Evolutionary conservation across 768 basidiomycete species (phyloP).

Genomic region (Hygrocybe punicea): DNA sequence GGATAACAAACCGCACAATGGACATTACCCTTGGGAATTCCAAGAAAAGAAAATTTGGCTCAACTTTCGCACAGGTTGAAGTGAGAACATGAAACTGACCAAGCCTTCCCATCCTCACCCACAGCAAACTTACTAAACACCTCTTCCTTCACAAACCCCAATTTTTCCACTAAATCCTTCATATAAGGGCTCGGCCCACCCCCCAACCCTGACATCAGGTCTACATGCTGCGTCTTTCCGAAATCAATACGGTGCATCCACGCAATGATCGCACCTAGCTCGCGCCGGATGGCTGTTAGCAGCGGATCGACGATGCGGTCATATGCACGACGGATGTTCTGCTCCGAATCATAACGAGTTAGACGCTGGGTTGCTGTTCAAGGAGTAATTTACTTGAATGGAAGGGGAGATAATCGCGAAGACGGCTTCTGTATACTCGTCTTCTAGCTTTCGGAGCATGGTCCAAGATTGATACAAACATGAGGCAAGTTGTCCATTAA

Average conservation of each 20-base stretch:
- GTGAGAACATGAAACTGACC: conserved; percentile 49
- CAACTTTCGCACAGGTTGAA: background rate
- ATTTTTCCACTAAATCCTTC: conserved; percentile 86
- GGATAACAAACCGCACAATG: conserved; percentile 76
- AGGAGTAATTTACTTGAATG: conserved; percentile 49
- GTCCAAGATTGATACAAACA: conserved; percentile 76
- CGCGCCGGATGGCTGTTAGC: conserved; percentile 67
- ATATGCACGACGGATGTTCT: conserved; percentile 54
- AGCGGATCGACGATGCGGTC: conserved; percentile 61
- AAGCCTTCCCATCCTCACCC: conserved; percentile 67
- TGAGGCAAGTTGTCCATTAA: conserved; percentile 75
- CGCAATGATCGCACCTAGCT: conserved; percentile 73
- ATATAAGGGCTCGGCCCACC: conserved; percentile 79
- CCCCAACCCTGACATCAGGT: conserved; percentile 61
- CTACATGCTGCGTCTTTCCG: conserved; percentile 51
- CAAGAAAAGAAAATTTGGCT: background rate
- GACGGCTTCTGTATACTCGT: conserved; percentile 64
- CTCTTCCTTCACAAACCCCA: conserved; percentile 76
- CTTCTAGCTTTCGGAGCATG: conserved; percentile 59
- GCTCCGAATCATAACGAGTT: background rate
- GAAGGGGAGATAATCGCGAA: conserved; percentile 51
- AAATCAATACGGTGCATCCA: conserved; percentile 86
- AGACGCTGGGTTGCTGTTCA: conserved; percentile 1
- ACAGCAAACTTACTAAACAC: conserved; percentile 67
- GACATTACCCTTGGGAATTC: conserved; percentile 47